phyloP scores from a whole-genome alignment of 371 early-diverging fungal genomes.

The Syncephalis fuscata region DNA sequence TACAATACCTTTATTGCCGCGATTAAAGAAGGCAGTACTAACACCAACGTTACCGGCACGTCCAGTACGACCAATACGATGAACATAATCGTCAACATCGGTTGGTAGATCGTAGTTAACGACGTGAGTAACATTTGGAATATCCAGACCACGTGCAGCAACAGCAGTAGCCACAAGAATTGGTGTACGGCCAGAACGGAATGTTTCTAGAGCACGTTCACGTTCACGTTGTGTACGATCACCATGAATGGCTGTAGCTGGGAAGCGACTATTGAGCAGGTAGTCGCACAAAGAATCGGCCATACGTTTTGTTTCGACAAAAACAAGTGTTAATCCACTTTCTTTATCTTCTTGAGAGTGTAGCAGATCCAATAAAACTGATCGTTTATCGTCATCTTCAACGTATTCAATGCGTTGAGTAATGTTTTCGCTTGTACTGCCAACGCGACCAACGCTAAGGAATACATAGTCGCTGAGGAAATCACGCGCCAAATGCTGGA shows the following conservation, averaged over 20 bases:
- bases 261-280: slow-evolving; percentile 54
- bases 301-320: slow-evolving; percentile 97
- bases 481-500: slow-evolving; percentile 87
- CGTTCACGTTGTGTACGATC: slow-evolving; percentile 94
- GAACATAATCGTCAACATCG: slow-evolving; percentile 92
- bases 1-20: slow-evolving; percentile 78
- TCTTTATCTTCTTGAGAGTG: slow-evolving; percentile 37
- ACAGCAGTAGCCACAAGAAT: slow-evolving; percentile 99
- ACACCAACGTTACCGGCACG: slow-evolving; percentile 93
- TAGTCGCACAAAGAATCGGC: slow-evolving; percentile 87
- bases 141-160: slow-evolving; percentile 97
- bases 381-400: slow-evolving; percentile 70
- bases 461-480: slow-evolving; percentile 89
- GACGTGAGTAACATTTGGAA: slow-evolving; percentile 78
- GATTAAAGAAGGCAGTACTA: slow-evolving; percentile 95
- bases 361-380: slow-evolving; percentile 72
- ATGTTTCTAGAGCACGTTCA: slow-evolving; percentile 80
- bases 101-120: slow-evolving; percentile 91
- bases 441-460: slow-evolving; percentile 88
- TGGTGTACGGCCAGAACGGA: slow-evolving; percentile 81
- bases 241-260: slow-evolving; percentile 94
- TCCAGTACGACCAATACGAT: slow-evolving; percentile 99
- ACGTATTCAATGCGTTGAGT: slow-evolving; percentile 77
- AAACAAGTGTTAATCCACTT: slow-evolving; percentile 79
- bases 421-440: slow-evolving; percentile 92